Evolutionary conservation across 129 eudicot species (phyloP).

Genomic region (Silybum marianum): DNA sequence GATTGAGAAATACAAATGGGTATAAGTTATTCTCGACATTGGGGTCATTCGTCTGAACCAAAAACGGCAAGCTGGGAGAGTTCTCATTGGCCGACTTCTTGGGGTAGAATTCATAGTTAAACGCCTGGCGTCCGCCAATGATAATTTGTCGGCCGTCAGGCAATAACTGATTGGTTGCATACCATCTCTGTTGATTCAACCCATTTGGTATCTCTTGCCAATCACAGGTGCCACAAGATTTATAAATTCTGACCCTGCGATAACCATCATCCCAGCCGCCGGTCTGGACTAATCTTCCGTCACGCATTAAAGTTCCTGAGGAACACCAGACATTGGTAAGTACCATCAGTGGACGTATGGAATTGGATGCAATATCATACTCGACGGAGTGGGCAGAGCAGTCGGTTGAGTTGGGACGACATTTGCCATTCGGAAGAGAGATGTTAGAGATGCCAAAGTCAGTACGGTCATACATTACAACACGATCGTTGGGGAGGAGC

Average conservation of each 20-base stretch:
- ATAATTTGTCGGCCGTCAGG: constrained; percentile 63
- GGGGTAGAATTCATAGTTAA: constrained; percentile 67
- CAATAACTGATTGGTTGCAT: constrained; percentile 58
- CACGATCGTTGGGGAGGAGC: constrained; percentile 54
- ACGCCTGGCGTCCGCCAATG: constrained; percentile 63
- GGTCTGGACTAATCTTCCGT: constrained; percentile 49
- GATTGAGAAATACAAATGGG: constrained; percentile 63
- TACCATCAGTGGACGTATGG: constrained; percentile 54
- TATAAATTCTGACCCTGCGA: constrained; percentile 29
- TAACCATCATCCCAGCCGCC: constrained; percentile 70
- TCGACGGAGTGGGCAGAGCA: constrained; percentile 80
- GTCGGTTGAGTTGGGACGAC: constrained; percentile 51
- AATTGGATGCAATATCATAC: constrained; percentile 48
- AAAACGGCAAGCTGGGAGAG: constrained; percentile 39
- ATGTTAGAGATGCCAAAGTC: constrained; percentile 65
- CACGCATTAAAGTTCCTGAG: constrained; percentile 53
- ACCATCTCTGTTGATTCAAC: constrained; percentile 54
- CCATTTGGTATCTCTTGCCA: constrained; percentile 48
- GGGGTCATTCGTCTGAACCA: constrained; percentile 53
- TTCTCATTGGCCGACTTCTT: constrained; percentile 24
- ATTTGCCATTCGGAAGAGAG: constrained; percentile 47
- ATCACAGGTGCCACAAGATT: constrained; percentile 36
- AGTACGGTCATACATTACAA: constrained; percentile 64
- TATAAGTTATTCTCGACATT: constrained; percentile 61
- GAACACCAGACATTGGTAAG: constrained; percentile 72